phyloP scores from a whole-genome alignment of 192 early-diverging fungal genomes.

The Allomyces macrogynus region DNA sequence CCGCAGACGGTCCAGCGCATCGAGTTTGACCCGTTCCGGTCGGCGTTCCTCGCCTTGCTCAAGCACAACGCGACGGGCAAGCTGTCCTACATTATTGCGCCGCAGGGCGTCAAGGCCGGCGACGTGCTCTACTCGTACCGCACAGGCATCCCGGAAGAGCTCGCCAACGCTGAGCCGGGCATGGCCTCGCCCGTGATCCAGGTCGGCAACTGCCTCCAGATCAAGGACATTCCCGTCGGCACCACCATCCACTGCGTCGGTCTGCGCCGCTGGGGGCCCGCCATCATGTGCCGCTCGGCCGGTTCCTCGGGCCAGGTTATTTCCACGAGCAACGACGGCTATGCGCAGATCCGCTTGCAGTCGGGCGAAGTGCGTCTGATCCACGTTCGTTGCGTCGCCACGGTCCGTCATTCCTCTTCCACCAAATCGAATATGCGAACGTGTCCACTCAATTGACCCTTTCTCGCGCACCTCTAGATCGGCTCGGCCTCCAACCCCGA shows the following conservation, averaged over 20 bases:
- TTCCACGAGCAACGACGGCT: constrained; percentile 48
- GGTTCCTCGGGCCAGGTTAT: constrained; percentile 71
- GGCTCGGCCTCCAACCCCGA: constrained; percentile 75
- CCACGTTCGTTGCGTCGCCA: constrained; percentile 63
- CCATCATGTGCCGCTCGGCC: constrained; percentile 58
- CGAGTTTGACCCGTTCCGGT: constrained; percentile 86
- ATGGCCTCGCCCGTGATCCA: constrained; percentile 28
- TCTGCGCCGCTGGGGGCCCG: constrained; percentile 53
- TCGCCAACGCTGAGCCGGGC: constrained; percentile 16
- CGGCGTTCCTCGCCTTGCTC: constrained; percentile 68
- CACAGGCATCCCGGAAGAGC: constrained; percentile 1
- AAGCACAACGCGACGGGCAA: constrained; percentile 51
- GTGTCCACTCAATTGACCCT: too few relatives aligned
- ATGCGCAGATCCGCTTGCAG: constrained; percentile 64
- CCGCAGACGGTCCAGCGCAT: constrained; percentile 65
- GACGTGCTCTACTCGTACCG: constrained; percentile 48
- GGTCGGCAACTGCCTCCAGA: constrained; percentile 70
- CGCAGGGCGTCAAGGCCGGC: constrained; percentile 51
- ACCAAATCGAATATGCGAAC: too few relatives aligned
- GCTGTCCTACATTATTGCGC: constrained; percentile 71
- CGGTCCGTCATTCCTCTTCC: constrained; percentile 6
- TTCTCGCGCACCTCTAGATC: constrained; percentile 14
- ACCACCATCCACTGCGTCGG: constrained; percentile 72
- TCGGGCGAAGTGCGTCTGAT: constrained; percentile 76
- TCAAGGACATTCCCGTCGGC: constrained; percentile 82